Percentiles rank a stretch among this genome's conserved stretches.
Conservation (phyloP, 306 rosid genomes). For the Quercus alba region DNA sequence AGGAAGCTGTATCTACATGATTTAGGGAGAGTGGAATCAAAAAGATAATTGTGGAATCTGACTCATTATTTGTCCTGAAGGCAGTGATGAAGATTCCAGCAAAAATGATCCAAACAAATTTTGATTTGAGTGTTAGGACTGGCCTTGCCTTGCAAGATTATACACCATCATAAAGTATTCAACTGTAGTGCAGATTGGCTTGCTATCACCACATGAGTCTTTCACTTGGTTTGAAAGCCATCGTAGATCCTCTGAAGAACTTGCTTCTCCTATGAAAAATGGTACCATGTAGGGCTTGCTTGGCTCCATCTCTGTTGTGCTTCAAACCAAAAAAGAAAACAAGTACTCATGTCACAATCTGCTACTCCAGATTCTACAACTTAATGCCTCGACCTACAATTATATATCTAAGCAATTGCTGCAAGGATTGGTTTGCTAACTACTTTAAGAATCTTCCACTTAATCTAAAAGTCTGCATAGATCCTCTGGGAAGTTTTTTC, state of each 20-base stretch:
- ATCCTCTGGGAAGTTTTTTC: not conserved
- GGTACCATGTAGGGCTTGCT: not conserved
- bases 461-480: not conserved
- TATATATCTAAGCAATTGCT: not conserved
- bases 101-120: not conserved
- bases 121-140: not conserved
- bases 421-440: not conserved
- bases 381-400: not conserved
- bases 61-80: not conserved
- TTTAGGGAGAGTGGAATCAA: not conserved
- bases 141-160: not conserved
- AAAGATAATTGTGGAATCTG: not conserved
- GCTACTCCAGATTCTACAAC: not conserved
- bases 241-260: not conserved
- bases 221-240: not conserved
- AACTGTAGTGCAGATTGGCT: not conserved
- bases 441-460: not conserved
- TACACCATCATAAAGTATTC: not conserved
- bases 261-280: not conserved
- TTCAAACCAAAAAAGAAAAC: not conserved
- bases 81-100: not conserved
- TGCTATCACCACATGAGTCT: not conserved
- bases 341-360: not conserved
- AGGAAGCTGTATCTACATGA: not conserved
- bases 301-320: not conserved